Evolutionary conservation across 768 basidiomycete species (phyloP).

Genomic region (Leccinellum luteum): DNA sequence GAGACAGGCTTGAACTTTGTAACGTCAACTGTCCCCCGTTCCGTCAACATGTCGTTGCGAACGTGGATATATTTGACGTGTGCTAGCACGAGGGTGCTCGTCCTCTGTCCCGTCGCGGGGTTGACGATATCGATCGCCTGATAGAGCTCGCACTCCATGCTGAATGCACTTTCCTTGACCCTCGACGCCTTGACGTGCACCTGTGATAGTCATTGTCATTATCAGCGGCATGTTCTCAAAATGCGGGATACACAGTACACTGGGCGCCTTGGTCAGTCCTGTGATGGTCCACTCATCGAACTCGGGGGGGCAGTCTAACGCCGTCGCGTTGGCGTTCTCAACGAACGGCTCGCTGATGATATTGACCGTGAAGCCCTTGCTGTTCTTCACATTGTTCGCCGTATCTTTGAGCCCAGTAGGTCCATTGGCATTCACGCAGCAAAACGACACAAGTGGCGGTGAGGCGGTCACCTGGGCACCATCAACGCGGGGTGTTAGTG

Average conservation of each 20-base stretch:
- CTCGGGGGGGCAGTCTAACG: slow-evolving; percentile 36
- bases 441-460: slow-evolving; percentile 40
- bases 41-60: slow-evolving; percentile 40
- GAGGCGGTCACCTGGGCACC: slow-evolving; percentile 15
- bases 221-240: neutral
- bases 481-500: neutral
- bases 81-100: slow-evolving; percentile 37
- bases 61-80: slow-evolving; percentile 44
- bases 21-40: slow-evolving; percentile 35
- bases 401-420: slow-evolving; percentile 40
- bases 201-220: slow-evolving; percentile 17
- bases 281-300: slow-evolving; percentile 19
- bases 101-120: slow-evolving; percentile 27
- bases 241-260: neutral
- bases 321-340: slow-evolving; percentile 37
- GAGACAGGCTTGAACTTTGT: slow-evolving; percentile 35
- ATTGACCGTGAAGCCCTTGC: slow-evolving; percentile 51
- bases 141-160: slow-evolving; percentile 42
- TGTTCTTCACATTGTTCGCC: slow-evolving; percentile 42
- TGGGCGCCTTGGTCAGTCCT: slow-evolving; percentile 39
- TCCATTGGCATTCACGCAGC: slow-evolving; percentile 8
- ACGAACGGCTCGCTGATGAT: slow-evolving; percentile 54
- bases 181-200: slow-evolving; percentile 38
- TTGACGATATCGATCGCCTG: slow-evolving; percentile 36
- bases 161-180: slow-evolving; percentile 46